phyloP scores from a whole-genome alignment of 805 yeast species.

The Candida schatavii region DNA sequence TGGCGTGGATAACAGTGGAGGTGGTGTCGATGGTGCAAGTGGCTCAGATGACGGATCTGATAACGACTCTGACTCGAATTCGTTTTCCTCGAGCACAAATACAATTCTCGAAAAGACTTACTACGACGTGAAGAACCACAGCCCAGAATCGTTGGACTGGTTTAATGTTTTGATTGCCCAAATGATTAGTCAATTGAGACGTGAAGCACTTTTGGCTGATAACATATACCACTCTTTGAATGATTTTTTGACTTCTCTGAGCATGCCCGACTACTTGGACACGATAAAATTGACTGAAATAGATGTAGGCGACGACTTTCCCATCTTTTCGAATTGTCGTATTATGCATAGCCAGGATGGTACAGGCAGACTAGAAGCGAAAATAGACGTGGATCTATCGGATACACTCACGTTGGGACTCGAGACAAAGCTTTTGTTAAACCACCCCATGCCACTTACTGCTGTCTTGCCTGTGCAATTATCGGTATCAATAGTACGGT shows the following conservation, averaged over 20 bases:
- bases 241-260: conserved; percentile 57
- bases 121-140: conserved; percentile 84
- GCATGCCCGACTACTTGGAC: conserved; percentile 78
- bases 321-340: conserved; percentile 90
- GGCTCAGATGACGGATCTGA: conserved; percentile 13
- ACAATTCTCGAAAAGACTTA: conserved; percentile 85
- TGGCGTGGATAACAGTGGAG: conserved; percentile 4
- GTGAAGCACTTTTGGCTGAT: conserved; percentile 84
- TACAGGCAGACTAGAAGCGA: conserved; percentile 67
- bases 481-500: conserved; percentile 84
- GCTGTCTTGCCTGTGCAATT: conserved; percentile 86
- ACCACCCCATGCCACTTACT: conserved; percentile 78
- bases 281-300: conserved; percentile 78
- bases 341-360: conserved; percentile 59
- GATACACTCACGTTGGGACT: conserved; percentile 85
- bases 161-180: conserved; percentile 93
- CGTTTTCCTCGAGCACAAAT: conserved; percentile 19
- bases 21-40: conserved; percentile 13
- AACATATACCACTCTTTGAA: conserved; percentile 79
- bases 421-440: conserved; percentile 73
- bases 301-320: conserved; percentile 92
- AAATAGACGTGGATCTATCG: conserved; percentile 84
- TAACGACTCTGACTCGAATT: conserved; percentile 1
- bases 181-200: conserved; percentile 77
- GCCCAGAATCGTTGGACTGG: conserved; percentile 94